phyloP scores from a whole-genome alignment of 1,139 yeast genomes.

The Suhomyces ambrosiae region DNA sequence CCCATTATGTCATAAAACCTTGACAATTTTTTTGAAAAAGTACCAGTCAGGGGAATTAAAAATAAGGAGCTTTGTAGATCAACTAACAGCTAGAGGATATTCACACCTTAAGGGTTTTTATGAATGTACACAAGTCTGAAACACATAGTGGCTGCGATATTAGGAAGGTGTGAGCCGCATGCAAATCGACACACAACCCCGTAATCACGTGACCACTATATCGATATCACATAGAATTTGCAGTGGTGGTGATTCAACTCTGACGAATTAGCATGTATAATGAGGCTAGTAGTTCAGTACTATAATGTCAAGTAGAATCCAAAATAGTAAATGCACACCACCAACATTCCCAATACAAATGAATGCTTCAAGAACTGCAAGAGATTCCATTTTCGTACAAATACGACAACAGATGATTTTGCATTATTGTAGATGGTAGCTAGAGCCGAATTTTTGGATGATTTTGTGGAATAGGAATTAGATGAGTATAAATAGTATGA shows the following conservation, averaged over 20 bases:
- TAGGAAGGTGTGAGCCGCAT: slow-evolving; percentile 17
- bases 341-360: slow-evolving; percentile 10
- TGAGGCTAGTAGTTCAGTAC: too few species aligned
- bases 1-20: slow-evolving; percentile 53
- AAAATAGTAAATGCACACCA: slow-evolving; percentile 15
- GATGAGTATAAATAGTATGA: slow-evolving; percentile 18
- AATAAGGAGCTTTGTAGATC: background rate
- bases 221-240: too few species aligned
- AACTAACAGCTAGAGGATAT: too few species aligned
- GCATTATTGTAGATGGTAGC: background rate
- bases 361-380: slow-evolving; percentile 16
- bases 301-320: slow-evolving; percentile 15
- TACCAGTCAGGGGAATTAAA: background rate
- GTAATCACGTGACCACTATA: too few species aligned
- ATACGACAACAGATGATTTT: slow-evolving; percentile 1
- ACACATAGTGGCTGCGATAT: slow-evolving; percentile 2
- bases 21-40: background rate
- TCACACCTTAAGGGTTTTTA: background rate
- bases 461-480: slow-evolving; percentile 5
- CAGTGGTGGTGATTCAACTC: too few species aligned
- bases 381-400: slow-evolving; percentile 20
- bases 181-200: slow-evolving; percentile 12
- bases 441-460: slow-evolving; percentile 1
- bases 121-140: background rate
- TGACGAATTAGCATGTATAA: too few species aligned